Evolutionary conservation across 2,329 filamentous ascomycete genomes (phyloP).

Genomic region (Fusarium camptoceras): DNA sequence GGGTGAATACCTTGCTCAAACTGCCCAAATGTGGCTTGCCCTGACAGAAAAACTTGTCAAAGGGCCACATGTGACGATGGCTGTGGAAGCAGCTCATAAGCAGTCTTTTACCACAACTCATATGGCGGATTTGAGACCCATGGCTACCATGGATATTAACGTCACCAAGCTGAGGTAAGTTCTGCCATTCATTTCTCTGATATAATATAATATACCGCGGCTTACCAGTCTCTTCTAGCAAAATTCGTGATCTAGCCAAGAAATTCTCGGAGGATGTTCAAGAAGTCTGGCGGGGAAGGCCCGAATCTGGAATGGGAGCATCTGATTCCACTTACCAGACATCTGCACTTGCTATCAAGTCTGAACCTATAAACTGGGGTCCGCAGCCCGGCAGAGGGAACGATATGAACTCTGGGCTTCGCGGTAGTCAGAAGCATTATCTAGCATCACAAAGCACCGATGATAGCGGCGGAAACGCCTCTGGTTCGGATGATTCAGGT

Average conservation of each 20-base stretch:
- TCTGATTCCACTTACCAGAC: conserved; percentile 34
- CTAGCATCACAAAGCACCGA: conserved; percentile 38
- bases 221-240: conserved; percentile 43
- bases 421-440: conserved; percentile 41
- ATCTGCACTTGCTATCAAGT: conserved; percentile 44
- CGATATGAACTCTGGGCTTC: conserved; percentile 40
- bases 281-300: conserved; percentile 47
- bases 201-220: neutral
- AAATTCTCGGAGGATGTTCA: conserved; percentile 52
- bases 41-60: conserved; percentile 51
- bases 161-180: conserved; percentile 52
- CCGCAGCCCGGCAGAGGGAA: conserved; percentile 27
- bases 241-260: conserved; percentile 51
- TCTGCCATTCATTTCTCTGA: neutral
- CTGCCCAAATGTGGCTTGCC: conserved; percentile 50
- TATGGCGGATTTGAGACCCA: conserved; percentile 47
- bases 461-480: conserved; percentile 31
- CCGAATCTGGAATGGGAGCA: conserved; percentile 22
- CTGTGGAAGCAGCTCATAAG: conserved; percentile 46
- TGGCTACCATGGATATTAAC: conserved; percentile 50
- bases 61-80: conserved; percentile 50
- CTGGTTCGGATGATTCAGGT: conserved; percentile 49
- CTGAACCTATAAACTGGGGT: conserved; percentile 33
- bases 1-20: conserved; percentile 53
- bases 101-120: conserved; percentile 40